phyloP scores from a whole-genome alignment of 2,329 filamentous ascomycete genomes.

The Cordyceps pruinosa region DNA sequence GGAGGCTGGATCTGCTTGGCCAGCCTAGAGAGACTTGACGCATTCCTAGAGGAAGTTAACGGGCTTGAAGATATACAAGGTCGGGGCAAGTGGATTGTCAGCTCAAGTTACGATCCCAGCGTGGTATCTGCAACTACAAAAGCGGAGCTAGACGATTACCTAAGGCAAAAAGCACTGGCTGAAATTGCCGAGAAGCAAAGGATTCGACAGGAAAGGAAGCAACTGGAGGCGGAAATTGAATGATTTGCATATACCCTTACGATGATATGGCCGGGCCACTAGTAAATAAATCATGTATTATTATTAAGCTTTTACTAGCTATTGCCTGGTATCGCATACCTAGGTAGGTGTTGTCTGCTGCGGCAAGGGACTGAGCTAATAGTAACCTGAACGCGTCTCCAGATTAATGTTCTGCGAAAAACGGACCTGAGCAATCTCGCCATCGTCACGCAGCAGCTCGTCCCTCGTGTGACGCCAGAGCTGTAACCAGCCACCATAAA shows the following conservation, averaged over 20 bases:
- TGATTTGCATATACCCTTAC: no score
- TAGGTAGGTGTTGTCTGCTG: no score
- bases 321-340: no score
- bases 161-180: background rate
- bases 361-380: no score
- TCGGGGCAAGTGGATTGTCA: background rate
- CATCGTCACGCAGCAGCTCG: background rate
- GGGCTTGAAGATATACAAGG: background rate
- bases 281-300: no score
- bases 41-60: background rate
- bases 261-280: no score
- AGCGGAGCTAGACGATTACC: slow-evolving; percentile 4
- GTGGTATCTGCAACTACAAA: slow-evolving; percentile 2
- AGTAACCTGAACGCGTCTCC: no score
- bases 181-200: slow-evolving; percentile 4
- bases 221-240: background rate
- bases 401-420: background rate
- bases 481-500: background rate
- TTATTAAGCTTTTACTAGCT: no score
- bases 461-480: background rate
- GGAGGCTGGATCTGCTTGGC: slow-evolving; percentile 10
- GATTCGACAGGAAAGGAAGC: background rate
- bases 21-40: background rate
- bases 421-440: background rate
- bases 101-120: background rate